Conservation (phyloP, 257 asterid genomes). For the Fraxinus americana region DNA sequence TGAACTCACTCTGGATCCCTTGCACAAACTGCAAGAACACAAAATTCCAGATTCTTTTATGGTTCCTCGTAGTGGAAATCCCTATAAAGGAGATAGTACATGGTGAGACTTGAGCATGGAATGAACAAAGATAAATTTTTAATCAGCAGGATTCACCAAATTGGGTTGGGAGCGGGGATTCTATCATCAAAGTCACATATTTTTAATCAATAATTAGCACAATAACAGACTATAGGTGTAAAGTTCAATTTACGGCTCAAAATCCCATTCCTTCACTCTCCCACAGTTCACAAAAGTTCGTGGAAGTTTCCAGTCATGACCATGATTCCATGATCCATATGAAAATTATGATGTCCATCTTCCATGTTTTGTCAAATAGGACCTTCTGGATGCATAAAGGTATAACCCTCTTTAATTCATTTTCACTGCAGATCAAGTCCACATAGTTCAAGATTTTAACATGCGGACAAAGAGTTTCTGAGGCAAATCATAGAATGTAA, state of each 20-base stretch:
- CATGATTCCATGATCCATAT: neutral
- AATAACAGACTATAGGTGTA: neutral
- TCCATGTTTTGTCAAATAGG: neutral
- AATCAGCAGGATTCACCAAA: neutral
- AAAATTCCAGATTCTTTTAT: constrained; percentile 82
- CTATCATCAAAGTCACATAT: neutral
- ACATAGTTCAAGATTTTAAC: neutral
- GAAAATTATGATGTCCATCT: neutral
- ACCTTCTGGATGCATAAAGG: constrained; percentile 1
- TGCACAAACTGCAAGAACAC: constrained; percentile 88
- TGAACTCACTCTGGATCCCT: constrained; percentile 65
- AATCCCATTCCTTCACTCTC: neutral
- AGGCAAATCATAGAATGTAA: neutral
- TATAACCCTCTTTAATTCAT: neutral
- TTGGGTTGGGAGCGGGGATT: neutral
- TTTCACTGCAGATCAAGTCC: neutral
- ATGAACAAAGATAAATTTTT: constrained; percentile 1
- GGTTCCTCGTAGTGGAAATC: constrained; percentile 76
- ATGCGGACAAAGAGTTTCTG: neutral
- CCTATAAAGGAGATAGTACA: constrained; percentile 33
- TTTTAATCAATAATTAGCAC: neutral
- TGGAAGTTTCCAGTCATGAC: neutral
- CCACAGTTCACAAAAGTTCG: constrained; percentile 3
- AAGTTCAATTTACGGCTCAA: constrained; percentile 11
- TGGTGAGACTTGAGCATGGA: constrained; percentile 14